Percentiles rank a stretch among this genome's conserved stretches.
Conservation (phyloP, 1,284 basidiomycete species). For the Caloboletus inedulis region DNA sequence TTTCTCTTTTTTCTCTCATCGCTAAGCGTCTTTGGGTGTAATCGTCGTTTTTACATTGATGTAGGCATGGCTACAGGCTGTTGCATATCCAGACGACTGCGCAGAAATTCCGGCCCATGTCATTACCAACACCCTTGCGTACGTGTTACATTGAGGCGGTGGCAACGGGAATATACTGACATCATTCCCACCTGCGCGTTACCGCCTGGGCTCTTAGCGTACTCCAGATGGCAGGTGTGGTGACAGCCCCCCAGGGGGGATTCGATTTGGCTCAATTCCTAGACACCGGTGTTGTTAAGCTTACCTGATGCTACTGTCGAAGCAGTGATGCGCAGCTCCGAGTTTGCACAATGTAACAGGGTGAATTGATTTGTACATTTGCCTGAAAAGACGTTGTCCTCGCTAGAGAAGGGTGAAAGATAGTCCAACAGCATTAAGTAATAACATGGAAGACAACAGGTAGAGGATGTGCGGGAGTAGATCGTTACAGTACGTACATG, state of each 20-base stretch:
- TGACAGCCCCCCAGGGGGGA: conserved; percentile 15
- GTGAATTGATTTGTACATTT: background rate
- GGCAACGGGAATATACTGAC: background rate
- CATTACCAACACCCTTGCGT: conserved; percentile 70
- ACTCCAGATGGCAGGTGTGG: conserved; percentile 28
- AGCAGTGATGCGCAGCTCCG: background rate
- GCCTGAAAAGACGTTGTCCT: background rate
- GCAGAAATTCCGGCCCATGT: conserved; percentile 59
- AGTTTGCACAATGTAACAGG: background rate
- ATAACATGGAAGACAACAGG: conserved; percentile 11
- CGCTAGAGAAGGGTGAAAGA: conserved; percentile 1
- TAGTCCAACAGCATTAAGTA: conserved; percentile 22
- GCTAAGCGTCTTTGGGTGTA: background rate
- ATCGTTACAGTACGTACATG: conserved; percentile 17
- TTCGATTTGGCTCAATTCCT: conserved; percentile 22
- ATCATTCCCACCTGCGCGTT: background rate
- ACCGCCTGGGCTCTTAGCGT: conserved; percentile 9
- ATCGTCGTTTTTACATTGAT: background rate
- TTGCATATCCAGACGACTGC: conserved; percentile 71
- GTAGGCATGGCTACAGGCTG: conserved; percentile 79
- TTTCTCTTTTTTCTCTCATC: background rate
- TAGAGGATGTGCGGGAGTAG: conserved; percentile 1
- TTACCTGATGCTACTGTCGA: conserved; percentile 14
- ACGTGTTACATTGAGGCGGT: conserved; percentile 23
- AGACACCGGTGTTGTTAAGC: conserved; percentile 11